Conservation (phyloP, 2,329 filamentous ascomycete genomes). For the Furcasterigmium furcatum region DNA sequence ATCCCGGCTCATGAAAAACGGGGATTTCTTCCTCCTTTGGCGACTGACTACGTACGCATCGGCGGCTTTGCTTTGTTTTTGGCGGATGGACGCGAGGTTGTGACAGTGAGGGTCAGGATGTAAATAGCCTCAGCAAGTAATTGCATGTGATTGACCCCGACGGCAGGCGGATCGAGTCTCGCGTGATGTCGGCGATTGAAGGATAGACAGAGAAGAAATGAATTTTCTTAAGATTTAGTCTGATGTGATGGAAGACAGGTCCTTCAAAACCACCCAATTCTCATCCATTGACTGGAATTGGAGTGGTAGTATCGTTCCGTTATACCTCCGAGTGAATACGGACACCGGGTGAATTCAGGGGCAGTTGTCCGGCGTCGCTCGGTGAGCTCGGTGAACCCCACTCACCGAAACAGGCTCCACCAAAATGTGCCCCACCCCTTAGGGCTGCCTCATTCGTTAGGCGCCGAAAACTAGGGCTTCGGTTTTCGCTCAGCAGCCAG, state of each 20-base stretch:
- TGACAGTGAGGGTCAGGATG: background rate
- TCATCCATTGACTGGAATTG: too few relatives aligned
- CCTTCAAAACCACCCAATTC: too few relatives aligned
- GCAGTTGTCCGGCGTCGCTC: too few relatives aligned
- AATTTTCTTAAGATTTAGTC: too few relatives aligned
- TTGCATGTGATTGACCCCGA: background rate
- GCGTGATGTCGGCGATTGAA: too few relatives aligned
- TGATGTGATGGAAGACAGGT: too few relatives aligned
- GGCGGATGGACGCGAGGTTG: background rate
- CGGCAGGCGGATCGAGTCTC: too few relatives aligned
- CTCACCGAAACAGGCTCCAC: background rate
- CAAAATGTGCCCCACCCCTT: background rate
- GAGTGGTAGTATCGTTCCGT: too few relatives aligned
- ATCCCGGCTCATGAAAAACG: slow-evolving; percentile 9
- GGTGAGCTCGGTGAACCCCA: background rate
- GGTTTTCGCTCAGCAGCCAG: background rate
- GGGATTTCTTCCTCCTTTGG: slow-evolving; percentile 6
- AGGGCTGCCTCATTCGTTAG: slow-evolving; percentile 1
- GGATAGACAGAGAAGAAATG: too few relatives aligned
- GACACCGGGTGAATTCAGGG: too few relatives aligned
- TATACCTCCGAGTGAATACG: too few relatives aligned
- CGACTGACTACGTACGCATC: slow-evolving; percentile 11
- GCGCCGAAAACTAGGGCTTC: slow-evolving; percentile 1
- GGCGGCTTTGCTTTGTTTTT: slow-evolving; percentile 8
- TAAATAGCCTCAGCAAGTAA: slow-evolving; percentile 8